Percentiles rank a stretch among this genome's conserved stretches.
These are phyloP conservation scores for Penicillium tannophilum DNA, from an alignment of 495 filamentous ascomycete genomes.

Conservation along the genomic window DNA sequence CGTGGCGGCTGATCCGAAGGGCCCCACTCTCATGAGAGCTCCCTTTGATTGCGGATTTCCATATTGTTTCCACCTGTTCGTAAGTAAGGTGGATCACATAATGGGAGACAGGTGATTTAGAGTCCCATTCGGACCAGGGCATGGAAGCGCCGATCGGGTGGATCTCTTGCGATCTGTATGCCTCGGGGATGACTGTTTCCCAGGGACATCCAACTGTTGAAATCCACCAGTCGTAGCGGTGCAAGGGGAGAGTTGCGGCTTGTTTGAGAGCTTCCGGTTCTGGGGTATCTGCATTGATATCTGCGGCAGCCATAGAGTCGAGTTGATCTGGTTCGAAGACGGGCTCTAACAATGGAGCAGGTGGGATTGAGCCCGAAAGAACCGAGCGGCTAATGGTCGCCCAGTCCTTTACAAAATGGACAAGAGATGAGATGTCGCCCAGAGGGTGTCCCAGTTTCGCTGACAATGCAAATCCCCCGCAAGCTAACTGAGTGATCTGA, in stretches of 20 bases:
- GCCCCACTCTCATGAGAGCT: neutral
- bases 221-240: constrained; percentile 40
- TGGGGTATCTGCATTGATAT: constrained; percentile 28
- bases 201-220: constrained; percentile 15
- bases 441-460: constrained; percentile 49
- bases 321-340: constrained; percentile 33
- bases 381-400: constrained; percentile 29
- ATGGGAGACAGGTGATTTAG: constrained; percentile 20
- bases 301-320: constrained; percentile 29
- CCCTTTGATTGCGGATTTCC: constrained; percentile 6
- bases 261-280: constrained; percentile 21
- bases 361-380: neutral
- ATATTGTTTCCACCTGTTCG: constrained; percentile 21
- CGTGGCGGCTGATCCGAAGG: constrained; percentile 31
- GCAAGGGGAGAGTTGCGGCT: constrained; percentile 23
- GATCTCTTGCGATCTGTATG: constrained; percentile 16
- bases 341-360: constrained; percentile 15
- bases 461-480: constrained; percentile 45
- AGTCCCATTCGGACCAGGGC: constrained; percentile 34
- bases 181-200: constrained; percentile 16
- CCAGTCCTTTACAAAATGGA: constrained; percentile 51
- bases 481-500: constrained; percentile 42
- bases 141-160: constrained; percentile 20
- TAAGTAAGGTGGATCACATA: constrained; percentile 28
- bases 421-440: constrained; percentile 49